Conservation (phyloP, 2,329 filamentous ascomycete species). For the Verticillium tricorpus region DNA sequence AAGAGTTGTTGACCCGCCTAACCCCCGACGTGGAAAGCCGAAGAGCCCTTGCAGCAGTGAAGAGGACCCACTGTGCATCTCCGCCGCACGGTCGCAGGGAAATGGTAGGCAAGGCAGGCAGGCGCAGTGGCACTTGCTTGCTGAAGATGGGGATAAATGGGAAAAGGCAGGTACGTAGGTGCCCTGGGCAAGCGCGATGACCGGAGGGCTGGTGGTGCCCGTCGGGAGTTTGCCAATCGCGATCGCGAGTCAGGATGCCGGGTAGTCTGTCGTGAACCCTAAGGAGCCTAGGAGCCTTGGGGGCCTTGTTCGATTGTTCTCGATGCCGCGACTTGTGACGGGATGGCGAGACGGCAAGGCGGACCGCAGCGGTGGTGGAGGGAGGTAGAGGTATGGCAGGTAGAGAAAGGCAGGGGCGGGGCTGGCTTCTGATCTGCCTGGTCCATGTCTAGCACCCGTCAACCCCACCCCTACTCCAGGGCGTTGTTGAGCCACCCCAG, state of each 20-base stretch:
- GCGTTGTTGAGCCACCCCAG: background rate
- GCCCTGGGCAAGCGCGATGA: background rate
- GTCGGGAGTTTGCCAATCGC: background rate
- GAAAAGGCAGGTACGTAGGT: background rate
- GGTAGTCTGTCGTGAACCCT: background rate
- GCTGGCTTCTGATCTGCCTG: background rate
- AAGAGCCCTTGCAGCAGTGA: conserved; percentile 12
- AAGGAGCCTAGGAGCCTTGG: background rate
- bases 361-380: background rate
- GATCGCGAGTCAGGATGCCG: background rate
- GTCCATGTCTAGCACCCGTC: background rate
- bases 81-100: background rate
- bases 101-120: background rate
- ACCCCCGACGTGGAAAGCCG: conserved; percentile 1
- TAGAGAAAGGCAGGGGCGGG: background rate
- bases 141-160: no score
- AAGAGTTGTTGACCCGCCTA: conserved; percentile 5
- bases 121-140: no score
- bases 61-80: conserved; percentile 9
- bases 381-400: background rate
- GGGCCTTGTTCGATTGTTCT: background rate
- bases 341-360: background rate
- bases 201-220: no score
- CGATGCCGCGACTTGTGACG: background rate
- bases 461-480: background rate